These are phyloP conservation scores for Hypomontagnella monticulosa DNA, from an alignment of 495 filamentous ascomycete genomes.

Conservation along the genomic window DNA sequence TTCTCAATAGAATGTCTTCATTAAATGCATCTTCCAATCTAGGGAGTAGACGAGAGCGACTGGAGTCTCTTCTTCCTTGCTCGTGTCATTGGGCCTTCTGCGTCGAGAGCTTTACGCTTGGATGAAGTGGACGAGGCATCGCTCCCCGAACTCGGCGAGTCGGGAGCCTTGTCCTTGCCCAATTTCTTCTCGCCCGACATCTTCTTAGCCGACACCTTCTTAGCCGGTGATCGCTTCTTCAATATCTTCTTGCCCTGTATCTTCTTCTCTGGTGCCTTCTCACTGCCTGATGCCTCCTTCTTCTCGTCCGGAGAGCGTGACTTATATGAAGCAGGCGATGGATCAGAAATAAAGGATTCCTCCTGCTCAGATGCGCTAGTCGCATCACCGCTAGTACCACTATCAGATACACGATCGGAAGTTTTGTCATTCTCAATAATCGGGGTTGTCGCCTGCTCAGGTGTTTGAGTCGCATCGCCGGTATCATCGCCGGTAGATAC, in stretches of 20 bases:
- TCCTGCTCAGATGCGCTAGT: constrained; percentile 3
- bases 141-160: background rate
- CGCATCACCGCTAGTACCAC: background rate
- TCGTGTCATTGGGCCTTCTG: constrained; percentile 17
- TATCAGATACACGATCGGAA: background rate
- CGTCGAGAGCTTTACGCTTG: constrained; percentile 21
- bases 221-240: too few relatives aligned
- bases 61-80: constrained; percentile 3
- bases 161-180: background rate
- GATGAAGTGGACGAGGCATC: background rate
- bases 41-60: background rate
- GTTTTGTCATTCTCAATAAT: background rate
- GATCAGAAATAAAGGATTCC: background rate
- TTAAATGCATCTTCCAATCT: constrained; percentile 5
- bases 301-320: background rate
- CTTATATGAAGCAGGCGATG: background rate
- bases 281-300: background rate
- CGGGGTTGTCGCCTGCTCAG: too few relatives aligned
- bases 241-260: too few relatives aligned
- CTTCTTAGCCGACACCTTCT: too few relatives aligned
- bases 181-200: too few relatives aligned
- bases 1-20: constrained; percentile 3
- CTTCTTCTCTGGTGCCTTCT: background rate
- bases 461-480: too few relatives aligned
- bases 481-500: too few relatives aligned